Percentiles rank a stretch among this genome's conserved stretches.
phyloP scores from a whole-genome alignment of 2,329 filamentous ascomycete genomes.

The Colletotrichum sp. region DNA sequence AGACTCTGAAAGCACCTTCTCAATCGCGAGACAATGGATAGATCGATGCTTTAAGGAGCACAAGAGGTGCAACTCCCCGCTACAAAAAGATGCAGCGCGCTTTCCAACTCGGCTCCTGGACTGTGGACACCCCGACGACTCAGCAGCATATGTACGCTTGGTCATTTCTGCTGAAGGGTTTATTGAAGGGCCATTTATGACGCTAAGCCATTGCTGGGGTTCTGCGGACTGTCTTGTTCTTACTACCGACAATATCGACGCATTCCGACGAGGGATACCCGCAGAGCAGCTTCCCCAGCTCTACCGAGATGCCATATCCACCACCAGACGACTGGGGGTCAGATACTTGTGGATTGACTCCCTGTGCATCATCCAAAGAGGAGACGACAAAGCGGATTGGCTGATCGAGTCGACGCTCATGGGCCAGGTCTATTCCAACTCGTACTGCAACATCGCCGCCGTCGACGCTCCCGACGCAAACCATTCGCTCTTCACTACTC shows the following conservation, averaged over 20 bases:
- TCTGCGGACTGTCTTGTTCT: not conserved
- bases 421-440: not conserved
- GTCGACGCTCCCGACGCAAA: not conserved
- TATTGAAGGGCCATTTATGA: not conserved
- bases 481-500: not conserved
- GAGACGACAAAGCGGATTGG: not conserved
- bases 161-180: not conserved
- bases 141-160: not conserved
- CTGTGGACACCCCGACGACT: accelerated
- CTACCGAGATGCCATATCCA: not conserved
- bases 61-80: not conserved
- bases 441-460: not conserved
- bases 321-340: not conserved
- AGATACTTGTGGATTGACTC: not conserved
- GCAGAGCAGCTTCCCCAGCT: not conserved
- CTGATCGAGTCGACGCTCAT: not conserved
- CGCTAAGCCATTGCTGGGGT: not conserved
- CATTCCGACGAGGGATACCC: not conserved
- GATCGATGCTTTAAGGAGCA: not conserved
- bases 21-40: not conserved
- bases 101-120: not conserved
- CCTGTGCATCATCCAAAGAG: not conserved
- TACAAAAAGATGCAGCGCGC: not conserved
- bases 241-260: not conserved
- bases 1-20: not conserved